Conservation (phyloP, 768 basidiomycete species). For the Calocybe cyanea region DNA sequence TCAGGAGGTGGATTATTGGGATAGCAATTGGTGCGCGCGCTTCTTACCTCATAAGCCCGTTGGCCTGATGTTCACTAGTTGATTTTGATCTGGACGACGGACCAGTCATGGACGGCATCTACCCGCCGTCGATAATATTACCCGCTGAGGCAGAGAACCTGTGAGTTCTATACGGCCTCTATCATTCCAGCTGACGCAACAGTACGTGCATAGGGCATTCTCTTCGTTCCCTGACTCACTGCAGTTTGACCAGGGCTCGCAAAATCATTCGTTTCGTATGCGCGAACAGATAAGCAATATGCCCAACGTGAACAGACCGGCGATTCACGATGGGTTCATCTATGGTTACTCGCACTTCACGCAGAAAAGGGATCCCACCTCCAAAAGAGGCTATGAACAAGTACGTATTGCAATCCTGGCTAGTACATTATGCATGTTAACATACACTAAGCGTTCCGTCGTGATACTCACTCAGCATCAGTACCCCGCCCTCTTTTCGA, state of each 20-base stretch:
- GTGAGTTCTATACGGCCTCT: constrained; percentile 41
- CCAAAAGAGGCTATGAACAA: constrained; percentile 80
- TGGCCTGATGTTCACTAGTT: constrained; percentile 36
- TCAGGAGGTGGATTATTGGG: constrained; percentile 66
- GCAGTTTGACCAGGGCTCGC: constrained; percentile 80
- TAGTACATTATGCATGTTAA: constrained; percentile 1
- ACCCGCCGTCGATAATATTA: constrained; percentile 62
- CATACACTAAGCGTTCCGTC: constrained; percentile 55
- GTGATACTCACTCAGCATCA: constrained; percentile 79
- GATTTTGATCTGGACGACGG: constrained; percentile 90
- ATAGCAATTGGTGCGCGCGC: constrained; percentile 55
- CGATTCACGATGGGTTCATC: constrained; percentile 58
- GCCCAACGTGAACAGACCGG: constrained; percentile 28
- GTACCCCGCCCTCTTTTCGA: constrained; percentile 81
- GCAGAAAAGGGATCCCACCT: constrained; percentile 58
- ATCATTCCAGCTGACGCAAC: constrained; percentile 7
- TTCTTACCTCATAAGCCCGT: constrained; percentile 1
- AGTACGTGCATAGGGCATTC: constrained; percentile 61
- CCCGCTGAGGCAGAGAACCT: constrained; percentile 78
- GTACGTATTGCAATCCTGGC: constrained; percentile 29
- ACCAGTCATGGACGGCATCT: constrained; percentile 69
- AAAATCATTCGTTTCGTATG: constrained; percentile 84
- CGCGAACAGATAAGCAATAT: constrained; percentile 41
- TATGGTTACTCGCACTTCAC: constrained; percentile 80
- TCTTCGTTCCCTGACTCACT: constrained; percentile 89